Evolutionary conservation across 495 filamentous ascomycete genomes (phyloP).

Genomic region (Hyaloscypha bicolor): DNA sequence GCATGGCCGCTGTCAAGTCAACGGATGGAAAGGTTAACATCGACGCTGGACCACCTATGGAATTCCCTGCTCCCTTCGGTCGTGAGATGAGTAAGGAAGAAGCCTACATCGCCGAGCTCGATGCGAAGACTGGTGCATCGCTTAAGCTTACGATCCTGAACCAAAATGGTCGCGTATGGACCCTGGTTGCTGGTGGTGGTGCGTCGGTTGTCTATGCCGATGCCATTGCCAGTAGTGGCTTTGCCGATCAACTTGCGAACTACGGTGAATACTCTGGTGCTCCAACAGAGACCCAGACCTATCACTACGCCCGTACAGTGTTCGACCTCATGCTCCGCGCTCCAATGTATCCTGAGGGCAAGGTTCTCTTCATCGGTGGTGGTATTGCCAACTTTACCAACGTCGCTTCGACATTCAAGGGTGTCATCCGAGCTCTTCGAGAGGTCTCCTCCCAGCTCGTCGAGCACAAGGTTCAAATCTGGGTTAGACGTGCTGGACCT

Average conservation of each 20-base stretch:
- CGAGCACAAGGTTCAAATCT: slow-evolving; percentile 99
- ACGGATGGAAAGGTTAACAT: slow-evolving; percentile 81
- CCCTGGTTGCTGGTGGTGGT: slow-evolving; percentile 97
- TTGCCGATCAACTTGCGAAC: slow-evolving; percentile 95
- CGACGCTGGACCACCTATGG: slow-evolving; percentile 96
- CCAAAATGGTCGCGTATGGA: slow-evolving; percentile 90
- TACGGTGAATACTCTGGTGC: slow-evolving; percentile 99
- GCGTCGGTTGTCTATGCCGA: slow-evolving; percentile 99
- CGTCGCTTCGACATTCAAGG: slow-evolving; percentile 98
- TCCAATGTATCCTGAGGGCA: slow-evolving; percentile 82
- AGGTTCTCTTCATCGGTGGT: slow-evolving; percentile 98
- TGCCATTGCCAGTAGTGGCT: slow-evolving; percentile 95
- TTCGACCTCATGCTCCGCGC: slow-evolving; percentile 97
- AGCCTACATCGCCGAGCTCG: slow-evolving; percentile 96
- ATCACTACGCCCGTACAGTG: slow-evolving; percentile 95
- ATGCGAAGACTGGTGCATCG: slow-evolving; percentile 98
- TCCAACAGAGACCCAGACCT: slow-evolving; percentile 96
- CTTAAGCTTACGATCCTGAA: slow-evolving; percentile 98
- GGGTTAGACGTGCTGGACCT: slow-evolving; percentile 97
- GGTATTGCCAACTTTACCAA: slow-evolving; percentile 99
- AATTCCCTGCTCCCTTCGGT: slow-evolving; percentile 98
- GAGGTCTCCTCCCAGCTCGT: slow-evolving; percentile 83
- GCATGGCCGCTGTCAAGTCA: slow-evolving; percentile 62
- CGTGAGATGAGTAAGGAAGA: slow-evolving; percentile 98
- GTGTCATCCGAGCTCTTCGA: slow-evolving; percentile 95